These are phyloP conservation scores for Didymella keratinophila DNA, from an alignment of 2,329 filamentous ascomycete species.

Conservation along the genomic window DNA sequence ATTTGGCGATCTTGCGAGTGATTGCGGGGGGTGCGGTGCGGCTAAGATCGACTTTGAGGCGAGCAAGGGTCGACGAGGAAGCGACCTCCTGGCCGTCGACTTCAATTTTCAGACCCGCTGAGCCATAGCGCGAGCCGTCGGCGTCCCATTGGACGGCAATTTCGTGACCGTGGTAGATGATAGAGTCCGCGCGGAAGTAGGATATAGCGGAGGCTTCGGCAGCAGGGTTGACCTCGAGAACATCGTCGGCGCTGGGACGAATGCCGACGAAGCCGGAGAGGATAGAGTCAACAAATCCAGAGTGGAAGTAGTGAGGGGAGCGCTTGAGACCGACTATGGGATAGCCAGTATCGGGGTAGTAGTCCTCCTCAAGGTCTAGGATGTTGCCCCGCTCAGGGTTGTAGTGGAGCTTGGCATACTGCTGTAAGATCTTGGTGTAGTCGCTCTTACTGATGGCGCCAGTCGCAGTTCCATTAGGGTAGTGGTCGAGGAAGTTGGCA, in stretches of 20 bases:
- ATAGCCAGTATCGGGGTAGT: slow-evolving; percentile 53
- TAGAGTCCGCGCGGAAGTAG: slow-evolving; percentile 54
- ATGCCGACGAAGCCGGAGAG: slow-evolving; percentile 55
- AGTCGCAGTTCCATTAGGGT: slow-evolving; percentile 38
- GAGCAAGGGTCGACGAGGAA: slow-evolving; percentile 36
- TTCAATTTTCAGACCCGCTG: slow-evolving; percentile 46
- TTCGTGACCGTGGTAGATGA: slow-evolving; percentile 54
- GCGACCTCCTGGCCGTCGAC: slow-evolving; percentile 47
- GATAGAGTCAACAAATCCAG: slow-evolving; percentile 54
- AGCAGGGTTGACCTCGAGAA: slow-evolving; percentile 53
- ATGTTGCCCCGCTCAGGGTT: slow-evolving; percentile 40
- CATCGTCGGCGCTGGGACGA: slow-evolving; percentile 50
- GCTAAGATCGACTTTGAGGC: slow-evolving; percentile 35
- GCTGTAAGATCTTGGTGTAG: slow-evolving; percentile 49
- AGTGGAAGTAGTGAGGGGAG: slow-evolving; percentile 58
- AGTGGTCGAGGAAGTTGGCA: slow-evolving; percentile 55
- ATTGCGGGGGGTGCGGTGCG: slow-evolving; percentile 36
- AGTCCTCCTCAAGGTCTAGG: slow-evolving; percentile 55
- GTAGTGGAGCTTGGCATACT: slow-evolving; percentile 54
- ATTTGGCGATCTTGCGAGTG: slow-evolving; percentile 46
- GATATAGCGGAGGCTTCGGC: slow-evolving; percentile 42
- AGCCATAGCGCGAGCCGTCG: slow-evolving; percentile 44
- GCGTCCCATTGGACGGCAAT: slow-evolving; percentile 55
- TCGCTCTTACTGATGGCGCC: slow-evolving; percentile 40
- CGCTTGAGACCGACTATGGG: slow-evolving; percentile 55